A percentile compares a stretch with the other conserved stretches of the same genome.
Conservation (phyloP, 1,284 basidiomycete species). For the Moesziomyces aphidis region DNA sequence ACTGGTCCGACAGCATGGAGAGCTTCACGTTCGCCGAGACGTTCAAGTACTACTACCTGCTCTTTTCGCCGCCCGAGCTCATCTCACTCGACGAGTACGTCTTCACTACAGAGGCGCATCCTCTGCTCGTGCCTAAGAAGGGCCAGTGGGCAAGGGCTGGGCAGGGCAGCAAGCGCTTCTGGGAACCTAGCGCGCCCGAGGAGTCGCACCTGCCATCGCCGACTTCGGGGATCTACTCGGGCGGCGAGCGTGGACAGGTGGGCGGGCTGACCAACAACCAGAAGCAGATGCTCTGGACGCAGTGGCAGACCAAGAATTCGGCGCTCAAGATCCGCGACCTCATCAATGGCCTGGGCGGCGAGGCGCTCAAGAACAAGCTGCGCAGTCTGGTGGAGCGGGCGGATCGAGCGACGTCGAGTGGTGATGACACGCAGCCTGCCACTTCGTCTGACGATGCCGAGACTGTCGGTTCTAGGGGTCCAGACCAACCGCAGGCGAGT, state of each 20-base stretch:
- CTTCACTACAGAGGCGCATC: conserved; percentile 70
- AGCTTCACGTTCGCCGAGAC: conserved; percentile 73
- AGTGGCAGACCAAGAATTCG: conserved; percentile 42
- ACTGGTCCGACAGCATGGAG: conserved; percentile 70
- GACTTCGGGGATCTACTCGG: conserved; percentile 39
- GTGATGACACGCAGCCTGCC: not conserved
- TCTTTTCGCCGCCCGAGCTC: conserved; percentile 71
- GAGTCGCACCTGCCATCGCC: conserved; percentile 33
- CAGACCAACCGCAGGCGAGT: not conserved
- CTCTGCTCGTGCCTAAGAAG: conserved; percentile 57
- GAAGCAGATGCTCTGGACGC: conserved; percentile 49
- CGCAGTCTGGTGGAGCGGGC: conserved; percentile 29
- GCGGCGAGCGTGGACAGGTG: conserved; percentile 54
- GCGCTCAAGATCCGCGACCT: conserved; percentile 30
- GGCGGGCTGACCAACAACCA: conserved; percentile 63
- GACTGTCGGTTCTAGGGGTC: not conserved
- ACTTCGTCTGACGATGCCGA: not conserved
- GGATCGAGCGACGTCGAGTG: conserved; percentile 4
- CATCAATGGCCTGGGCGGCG: conserved; percentile 33
- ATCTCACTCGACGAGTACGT: conserved; percentile 74
- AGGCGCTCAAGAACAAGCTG: conserved; percentile 36
- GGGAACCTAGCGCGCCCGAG: conserved; percentile 26
- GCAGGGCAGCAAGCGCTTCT: conserved; percentile 52
- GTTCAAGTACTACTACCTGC: conserved; percentile 69
- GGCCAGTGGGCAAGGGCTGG: conserved; percentile 55